phyloP scores from a whole-genome alignment of 2,329 filamentous ascomycete genomes.

The Hymenoscyphus salicellus region DNA sequence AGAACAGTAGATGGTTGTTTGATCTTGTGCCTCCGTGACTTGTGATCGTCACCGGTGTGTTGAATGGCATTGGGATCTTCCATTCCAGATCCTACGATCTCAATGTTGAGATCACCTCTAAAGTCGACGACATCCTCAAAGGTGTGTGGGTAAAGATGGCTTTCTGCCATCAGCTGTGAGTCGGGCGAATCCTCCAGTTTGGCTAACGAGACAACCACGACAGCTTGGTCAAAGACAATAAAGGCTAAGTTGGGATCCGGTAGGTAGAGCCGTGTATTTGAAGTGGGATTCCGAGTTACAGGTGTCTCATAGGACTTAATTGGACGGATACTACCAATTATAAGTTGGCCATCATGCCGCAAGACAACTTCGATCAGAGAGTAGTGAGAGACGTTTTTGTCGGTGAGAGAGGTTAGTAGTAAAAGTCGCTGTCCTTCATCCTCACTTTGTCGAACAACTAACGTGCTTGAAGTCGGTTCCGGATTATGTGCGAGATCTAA shows the following conservation, averaged over 20 bases:
- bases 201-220: slow-evolving; percentile 73
- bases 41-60: slow-evolving; percentile 45
- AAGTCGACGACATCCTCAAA: slow-evolving; percentile 90
- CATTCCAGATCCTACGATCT: slow-evolving; percentile 61
- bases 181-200: slow-evolving; percentile 68
- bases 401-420: slow-evolving; percentile 57
- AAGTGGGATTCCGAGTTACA: slow-evolving; percentile 37
- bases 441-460: slow-evolving; percentile 51
- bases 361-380: slow-evolving; percentile 71
- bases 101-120: slow-evolving; percentile 59
- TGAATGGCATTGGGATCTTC: slow-evolving; percentile 52
- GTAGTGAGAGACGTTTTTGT: slow-evolving; percentile 58
- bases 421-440: slow-evolving; percentile 53
- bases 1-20: slow-evolving; percentile 63
- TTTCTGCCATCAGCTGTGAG: slow-evolving; percentile 69
- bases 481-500: slow-evolving; percentile 75
- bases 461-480: slow-evolving; percentile 49
- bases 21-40: slow-evolving; percentile 51
- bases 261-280: slow-evolving; percentile 68
- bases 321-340: slow-evolving; percentile 65
- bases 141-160: slow-evolving; percentile 57
- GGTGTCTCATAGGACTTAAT: slow-evolving; percentile 63
- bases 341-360: slow-evolving; percentile 45
- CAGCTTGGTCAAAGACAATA: slow-evolving; percentile 72
- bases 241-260: slow-evolving; percentile 78